A percentile compares a stretch with the other conserved stretches of the same genome.
Conservation (phyloP, 805 yeast genomes). For the Priceomyces haplophilus region DNA sequence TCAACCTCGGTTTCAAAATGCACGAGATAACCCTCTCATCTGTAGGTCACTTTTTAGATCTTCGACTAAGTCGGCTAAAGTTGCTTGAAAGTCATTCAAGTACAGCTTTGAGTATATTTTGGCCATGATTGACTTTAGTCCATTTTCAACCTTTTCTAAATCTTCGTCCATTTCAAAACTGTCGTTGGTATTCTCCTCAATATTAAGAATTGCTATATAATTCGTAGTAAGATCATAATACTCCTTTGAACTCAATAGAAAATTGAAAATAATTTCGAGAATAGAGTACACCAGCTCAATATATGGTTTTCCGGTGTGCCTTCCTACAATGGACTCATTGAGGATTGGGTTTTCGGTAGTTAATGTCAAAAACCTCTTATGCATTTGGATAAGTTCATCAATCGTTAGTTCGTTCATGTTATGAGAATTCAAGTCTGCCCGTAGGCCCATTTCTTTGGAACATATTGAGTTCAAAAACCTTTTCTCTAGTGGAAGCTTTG, state of each 20-base stretch:
- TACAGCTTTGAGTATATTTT: constrained; percentile 38
- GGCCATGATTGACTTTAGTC: constrained; percentile 35
- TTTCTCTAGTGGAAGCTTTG: constrained; percentile 5
- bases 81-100: constrained; percentile 42
- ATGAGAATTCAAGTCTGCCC: constrained; percentile 1
- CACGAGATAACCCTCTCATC: constrained; percentile 38
- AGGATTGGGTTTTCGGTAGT: constrained; percentile 31
- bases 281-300: constrained; percentile 32
- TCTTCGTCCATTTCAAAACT: constrained; percentile 24
- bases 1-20: constrained; percentile 8
- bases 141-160: constrained; percentile 22
- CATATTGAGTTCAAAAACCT: constrained; percentile 6
- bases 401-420: constrained; percentile 37
- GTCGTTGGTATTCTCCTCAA: constrained; percentile 13
- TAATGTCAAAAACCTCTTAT: constrained; percentile 27
- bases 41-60: constrained; percentile 56
- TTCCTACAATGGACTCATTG: constrained; percentile 29
- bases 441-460: neutral
- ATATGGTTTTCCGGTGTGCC: constrained; percentile 24
- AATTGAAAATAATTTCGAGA: constrained; percentile 30
- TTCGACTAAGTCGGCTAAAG: constrained; percentile 40
- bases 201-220: constrained; percentile 26
- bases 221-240: constrained; percentile 25
- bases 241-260: constrained; percentile 35
- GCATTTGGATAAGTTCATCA: constrained; percentile 46